Percentiles rank a stretch among this genome's conserved stretches.
These are phyloP conservation scores for Macrotyloma uniflorum DNA, from an alignment of 306 rosid genomes.

Conservation along the genomic window DNA sequence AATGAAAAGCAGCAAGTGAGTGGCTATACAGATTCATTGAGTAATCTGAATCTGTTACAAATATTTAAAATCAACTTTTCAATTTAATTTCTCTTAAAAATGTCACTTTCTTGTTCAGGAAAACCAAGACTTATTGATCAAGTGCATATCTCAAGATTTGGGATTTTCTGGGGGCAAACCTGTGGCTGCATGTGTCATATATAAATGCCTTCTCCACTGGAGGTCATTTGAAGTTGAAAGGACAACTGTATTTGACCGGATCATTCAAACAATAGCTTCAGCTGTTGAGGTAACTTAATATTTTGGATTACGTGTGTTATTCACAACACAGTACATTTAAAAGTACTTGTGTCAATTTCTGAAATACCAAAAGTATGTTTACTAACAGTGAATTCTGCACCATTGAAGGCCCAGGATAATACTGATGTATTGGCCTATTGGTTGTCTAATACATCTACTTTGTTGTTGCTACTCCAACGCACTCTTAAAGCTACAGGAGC, in stretches of 20 bases:
- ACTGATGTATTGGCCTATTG: constrained; percentile 89
- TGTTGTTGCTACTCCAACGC: constrained; percentile 94
- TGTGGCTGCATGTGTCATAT: constrained; percentile 90
- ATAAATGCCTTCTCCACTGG: constrained; percentile 99
- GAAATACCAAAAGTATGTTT: constrained; percentile 32
- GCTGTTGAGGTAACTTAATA: constrained; percentile 77
- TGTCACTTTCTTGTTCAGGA: constrained; percentile 67
- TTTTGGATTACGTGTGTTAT: constrained; percentile 28
- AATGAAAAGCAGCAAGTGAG: constrained; percentile 98
- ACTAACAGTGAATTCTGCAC: constrained; percentile 39
- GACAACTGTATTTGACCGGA: constrained; percentile 89
- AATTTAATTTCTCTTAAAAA: constrained; percentile 11
- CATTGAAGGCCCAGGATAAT: constrained; percentile 84
- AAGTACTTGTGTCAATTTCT: constrained; percentile 3
- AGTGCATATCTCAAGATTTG: constrained; percentile 89
- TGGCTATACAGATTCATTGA: constrained; percentile 38
- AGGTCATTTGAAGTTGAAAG: constrained; percentile 99
- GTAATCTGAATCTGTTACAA: constrained; percentile 32
- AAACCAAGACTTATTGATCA: constrained; percentile 93
- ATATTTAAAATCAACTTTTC: constrained; percentile 26
- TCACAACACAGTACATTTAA: constrained; percentile 30
- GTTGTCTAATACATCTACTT: constrained; percentile 96
- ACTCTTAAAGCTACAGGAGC: constrained; percentile 99
- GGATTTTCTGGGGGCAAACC: constrained; percentile 98
- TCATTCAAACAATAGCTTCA: constrained; percentile 95